Percentiles rank a stretch among this genome's conserved stretches.
Conservation (phyloP, 2,329 filamentous ascomycete species). For the Ceratocystis cubensis region DNA sequence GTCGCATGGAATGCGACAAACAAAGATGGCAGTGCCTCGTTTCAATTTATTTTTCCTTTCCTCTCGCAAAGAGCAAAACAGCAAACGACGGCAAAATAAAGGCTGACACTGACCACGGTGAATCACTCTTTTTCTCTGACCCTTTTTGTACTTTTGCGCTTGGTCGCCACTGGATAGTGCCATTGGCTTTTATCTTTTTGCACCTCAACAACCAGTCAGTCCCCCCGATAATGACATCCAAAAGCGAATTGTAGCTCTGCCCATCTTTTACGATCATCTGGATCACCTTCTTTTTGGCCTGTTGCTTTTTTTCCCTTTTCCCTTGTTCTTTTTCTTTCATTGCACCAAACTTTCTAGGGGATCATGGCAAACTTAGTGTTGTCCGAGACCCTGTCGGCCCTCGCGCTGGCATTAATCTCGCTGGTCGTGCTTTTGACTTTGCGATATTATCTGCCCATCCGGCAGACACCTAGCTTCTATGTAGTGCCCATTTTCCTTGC, state of each 20-base stretch:
- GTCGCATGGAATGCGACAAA: background rate
- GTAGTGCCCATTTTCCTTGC: constrained; percentile 89
- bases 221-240: background rate
- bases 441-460: constrained; percentile 79
- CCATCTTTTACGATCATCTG: background rate
- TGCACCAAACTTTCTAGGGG: background rate
- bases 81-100: background rate
- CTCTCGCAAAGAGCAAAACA: background rate
- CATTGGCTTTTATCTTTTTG: background rate
- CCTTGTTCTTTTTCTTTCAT: background rate
- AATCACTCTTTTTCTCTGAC: background rate
- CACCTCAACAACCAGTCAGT: background rate
- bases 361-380: constrained; percentile 38
- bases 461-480: constrained; percentile 80
- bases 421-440: constrained; percentile 69
- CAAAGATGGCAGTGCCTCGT: background rate
- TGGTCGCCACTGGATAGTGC: background rate
- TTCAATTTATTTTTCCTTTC: background rate
- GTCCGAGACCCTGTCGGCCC: constrained; percentile 64
- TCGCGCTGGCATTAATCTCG: constrained; percentile 63
- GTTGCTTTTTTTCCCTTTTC: background rate
- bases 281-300: background rate
- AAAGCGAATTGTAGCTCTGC: background rate
- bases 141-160: background rate
- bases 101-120: no score